Evolutionary conservation across 495 filamentous ascomycete genomes (phyloP).

Genomic region (Elaphomyces granulatus): DNA sequence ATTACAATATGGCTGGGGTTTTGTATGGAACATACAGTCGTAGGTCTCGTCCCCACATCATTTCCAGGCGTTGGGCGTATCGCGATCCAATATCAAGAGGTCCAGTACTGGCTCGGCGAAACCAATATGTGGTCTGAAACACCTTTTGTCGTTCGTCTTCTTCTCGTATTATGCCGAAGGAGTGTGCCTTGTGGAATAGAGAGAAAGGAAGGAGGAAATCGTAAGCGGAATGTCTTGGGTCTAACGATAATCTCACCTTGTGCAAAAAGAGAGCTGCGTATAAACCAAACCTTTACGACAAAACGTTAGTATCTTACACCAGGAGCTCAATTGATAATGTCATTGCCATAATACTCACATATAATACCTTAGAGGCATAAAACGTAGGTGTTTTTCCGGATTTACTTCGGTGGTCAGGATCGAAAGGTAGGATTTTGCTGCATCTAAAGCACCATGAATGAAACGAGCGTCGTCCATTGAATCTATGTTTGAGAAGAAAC

Average conservation of each 20-base stretch:
- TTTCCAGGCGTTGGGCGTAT: constrained; percentile 38
- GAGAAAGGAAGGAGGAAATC: constrained; percentile 1
- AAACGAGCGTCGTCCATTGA: constrained; percentile 46
- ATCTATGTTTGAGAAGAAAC: constrained; percentile 37
- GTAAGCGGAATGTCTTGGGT: no score
- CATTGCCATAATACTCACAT: constrained; percentile 26
- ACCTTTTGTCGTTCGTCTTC: constrained; percentile 36
- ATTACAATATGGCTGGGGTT: no score
- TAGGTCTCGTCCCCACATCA: constrained; percentile 39
- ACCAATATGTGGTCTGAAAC: constrained; percentile 33
- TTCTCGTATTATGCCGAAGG: constrained; percentile 37
- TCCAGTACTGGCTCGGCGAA: constrained; percentile 38
- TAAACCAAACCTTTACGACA: constrained; percentile 26
- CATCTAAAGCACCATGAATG: constrained; percentile 46
- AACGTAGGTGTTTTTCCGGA: constrained; percentile 40
- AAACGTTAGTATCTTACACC: no score
- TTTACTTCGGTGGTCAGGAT: constrained; percentile 41
- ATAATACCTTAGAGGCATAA: constrained; percentile 46
- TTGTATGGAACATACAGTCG: no score
- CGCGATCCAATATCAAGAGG: constrained; percentile 39
- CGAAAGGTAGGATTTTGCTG: constrained; percentile 43
- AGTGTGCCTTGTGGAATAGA: constrained; percentile 36
- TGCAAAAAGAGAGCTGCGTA: constrained; percentile 44
- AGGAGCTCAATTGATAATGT: no score
- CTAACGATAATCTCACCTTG: constrained; percentile 24